These are phyloP conservation scores for Immersiella caudata DNA, from an alignment of 495 filamentous ascomycete genomes.

Conservation along the genomic window DNA sequence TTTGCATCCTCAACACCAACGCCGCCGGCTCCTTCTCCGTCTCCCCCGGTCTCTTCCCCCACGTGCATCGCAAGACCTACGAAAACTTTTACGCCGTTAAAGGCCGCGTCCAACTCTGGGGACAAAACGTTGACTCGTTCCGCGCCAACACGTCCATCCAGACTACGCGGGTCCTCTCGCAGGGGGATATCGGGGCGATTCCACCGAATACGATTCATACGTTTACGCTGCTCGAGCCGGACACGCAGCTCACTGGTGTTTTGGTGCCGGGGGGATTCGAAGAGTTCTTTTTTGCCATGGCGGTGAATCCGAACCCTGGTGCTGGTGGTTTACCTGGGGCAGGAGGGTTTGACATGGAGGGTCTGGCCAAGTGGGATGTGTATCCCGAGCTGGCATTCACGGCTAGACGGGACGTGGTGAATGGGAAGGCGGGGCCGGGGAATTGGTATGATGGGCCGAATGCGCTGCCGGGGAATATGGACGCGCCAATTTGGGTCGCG, in stretches of 20 bases:
- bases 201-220: slow-evolving; percentile 49
- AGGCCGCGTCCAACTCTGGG: slow-evolving; percentile 51
- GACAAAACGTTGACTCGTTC: slow-evolving; percentile 35
- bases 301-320: background rate
- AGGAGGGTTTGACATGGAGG: slow-evolving; percentile 28
- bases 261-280: slow-evolving; percentile 52
- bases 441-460: slow-evolving; percentile 42
- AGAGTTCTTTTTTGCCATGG: slow-evolving; percentile 25
- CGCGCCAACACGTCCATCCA: slow-evolving; percentile 29
- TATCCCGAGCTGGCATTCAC: slow-evolving; percentile 44
- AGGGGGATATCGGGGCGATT: slow-evolving; percentile 48
- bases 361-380: slow-evolving; percentile 43
- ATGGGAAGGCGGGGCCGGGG: slow-evolving; percentile 34
- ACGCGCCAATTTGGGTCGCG: slow-evolving; percentile 45
- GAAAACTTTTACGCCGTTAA: slow-evolving; percentile 52
- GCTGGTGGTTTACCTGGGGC: slow-evolving; percentile 5
- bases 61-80: slow-evolving; percentile 48
- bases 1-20: slow-evolving; percentile 49
- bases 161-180: slow-evolving; percentile 40
- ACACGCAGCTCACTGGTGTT: slow-evolving; percentile 49
- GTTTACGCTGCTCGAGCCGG: slow-evolving; percentile 49
- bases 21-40: slow-evolving; percentile 32
- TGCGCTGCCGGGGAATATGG: slow-evolving; percentile 29
- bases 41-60: slow-evolving; percentile 44
- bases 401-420: slow-evolving; percentile 41